Evolutionary conservation across 1,139 yeast genomes (phyloP).

Genomic region (Lodderomyces pseudojiufengensis): DNA sequence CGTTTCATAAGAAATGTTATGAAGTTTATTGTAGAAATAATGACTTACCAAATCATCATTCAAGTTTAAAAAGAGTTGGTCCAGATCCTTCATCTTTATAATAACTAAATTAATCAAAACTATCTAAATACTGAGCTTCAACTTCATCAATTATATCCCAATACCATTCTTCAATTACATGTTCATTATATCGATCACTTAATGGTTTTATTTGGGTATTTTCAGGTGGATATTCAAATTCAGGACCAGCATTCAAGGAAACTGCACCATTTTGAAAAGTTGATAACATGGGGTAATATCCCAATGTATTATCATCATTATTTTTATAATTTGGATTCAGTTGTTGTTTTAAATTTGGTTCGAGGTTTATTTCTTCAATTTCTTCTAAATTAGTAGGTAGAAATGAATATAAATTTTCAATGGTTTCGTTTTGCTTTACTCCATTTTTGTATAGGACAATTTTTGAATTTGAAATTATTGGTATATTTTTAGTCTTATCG

Average conservation of each 20-base stretch:
- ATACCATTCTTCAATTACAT: slow-evolving; percentile 74
- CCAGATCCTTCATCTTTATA: slow-evolving; percentile 17
- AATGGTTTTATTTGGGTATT: slow-evolving; percentile 38
- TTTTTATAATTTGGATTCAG: slow-evolving; percentile 46
- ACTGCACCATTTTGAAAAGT: slow-evolving; percentile 81
- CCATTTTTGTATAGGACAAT: slow-evolving; percentile 80
- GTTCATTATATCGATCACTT: slow-evolving; percentile 61
- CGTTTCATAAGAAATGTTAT: slow-evolving; percentile 50
- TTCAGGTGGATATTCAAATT: slow-evolving; percentile 47
- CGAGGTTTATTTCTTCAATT: slow-evolving; percentile 20
- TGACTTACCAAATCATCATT: slow-evolving; percentile 8
- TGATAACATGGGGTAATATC: slow-evolving; percentile 89
- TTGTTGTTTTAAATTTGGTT: slow-evolving; percentile 40
- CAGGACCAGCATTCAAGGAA: slow-evolving; percentile 64
- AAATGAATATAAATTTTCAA: slow-evolving; percentile 68
- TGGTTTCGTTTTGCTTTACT: slow-evolving; percentile 45
- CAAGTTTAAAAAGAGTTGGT: slow-evolving; percentile 17
- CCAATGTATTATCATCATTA: slow-evolving; percentile 78
- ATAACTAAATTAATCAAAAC: slow-evolving; percentile 25
- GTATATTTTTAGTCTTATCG: slow-evolving; percentile 26
- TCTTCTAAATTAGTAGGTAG: slow-evolving; percentile 49
- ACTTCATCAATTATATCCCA: slow-evolving; percentile 87
- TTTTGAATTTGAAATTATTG: slow-evolving; percentile 52
- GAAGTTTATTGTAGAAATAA: slow-evolving; percentile 30
- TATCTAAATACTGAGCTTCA: slow-evolving; percentile 60